A percentile compares a stretch with the other conserved stretches of the same genome.
Evolutionary conservation across 2,329 filamentous ascomycete genomes (phyloP).

Genomic region (Calycina marina): DNA sequence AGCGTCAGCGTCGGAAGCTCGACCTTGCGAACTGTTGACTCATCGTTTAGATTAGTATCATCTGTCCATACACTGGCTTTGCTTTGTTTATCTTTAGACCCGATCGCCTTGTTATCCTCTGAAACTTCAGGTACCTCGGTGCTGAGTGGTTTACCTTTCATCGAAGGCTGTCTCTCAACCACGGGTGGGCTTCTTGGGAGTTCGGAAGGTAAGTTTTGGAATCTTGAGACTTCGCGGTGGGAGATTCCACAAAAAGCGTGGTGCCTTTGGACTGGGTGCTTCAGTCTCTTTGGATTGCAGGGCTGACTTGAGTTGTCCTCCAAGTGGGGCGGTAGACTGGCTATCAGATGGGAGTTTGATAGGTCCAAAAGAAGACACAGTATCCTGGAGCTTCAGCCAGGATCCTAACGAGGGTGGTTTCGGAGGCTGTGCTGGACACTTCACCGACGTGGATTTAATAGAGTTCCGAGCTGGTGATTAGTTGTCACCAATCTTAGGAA

Average conservation of each 20-base stretch:
- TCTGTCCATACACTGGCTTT: constrained; percentile 19
- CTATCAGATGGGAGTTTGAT: constrained; percentile 12
- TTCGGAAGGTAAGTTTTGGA: background rate
- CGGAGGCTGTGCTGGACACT: constrained; percentile 15
- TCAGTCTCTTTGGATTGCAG: constrained; percentile 3
- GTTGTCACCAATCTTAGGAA: constrained; percentile 1
- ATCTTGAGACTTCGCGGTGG: background rate
- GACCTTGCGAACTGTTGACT: constrained; percentile 5
- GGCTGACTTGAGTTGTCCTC: constrained; percentile 16
- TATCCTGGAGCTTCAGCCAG: constrained; percentile 16
- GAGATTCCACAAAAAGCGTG: background rate
- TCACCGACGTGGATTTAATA: constrained; percentile 14
- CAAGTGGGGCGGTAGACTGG: constrained; percentile 8
- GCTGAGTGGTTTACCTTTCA: constrained; percentile 1
- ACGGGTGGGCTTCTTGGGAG: background rate
- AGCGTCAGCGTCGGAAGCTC: constrained; percentile 1
- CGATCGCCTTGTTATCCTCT: background rate
- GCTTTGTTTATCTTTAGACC: constrained; percentile 9
- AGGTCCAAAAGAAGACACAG: constrained; percentile 13
- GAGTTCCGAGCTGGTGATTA: too few species aligned
- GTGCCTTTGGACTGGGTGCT: background rate
- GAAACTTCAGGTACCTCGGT: constrained; percentile 1
- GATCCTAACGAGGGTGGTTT: constrained; percentile 13
- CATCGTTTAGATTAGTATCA: constrained; percentile 8
- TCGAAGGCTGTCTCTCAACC: background rate